phyloP scores from a whole-genome alignment of 2,329 filamentous ascomycete genomes.

The Penicillium oxalicum region DNA sequence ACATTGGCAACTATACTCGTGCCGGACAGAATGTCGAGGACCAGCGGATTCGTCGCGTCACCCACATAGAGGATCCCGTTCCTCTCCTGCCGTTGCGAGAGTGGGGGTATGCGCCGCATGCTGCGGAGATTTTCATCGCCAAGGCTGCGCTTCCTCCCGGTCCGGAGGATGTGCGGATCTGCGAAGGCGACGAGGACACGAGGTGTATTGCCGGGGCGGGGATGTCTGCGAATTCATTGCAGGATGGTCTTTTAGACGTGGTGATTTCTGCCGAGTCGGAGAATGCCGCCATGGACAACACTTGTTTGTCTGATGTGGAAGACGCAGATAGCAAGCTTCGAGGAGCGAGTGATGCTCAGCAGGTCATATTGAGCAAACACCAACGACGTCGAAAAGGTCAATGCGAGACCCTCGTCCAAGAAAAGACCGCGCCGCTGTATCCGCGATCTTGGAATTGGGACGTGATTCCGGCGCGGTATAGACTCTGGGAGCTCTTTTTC shows the following conservation, averaged over 20 bases:
- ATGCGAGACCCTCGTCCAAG: constrained; percentile 32
- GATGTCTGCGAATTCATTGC: background rate
- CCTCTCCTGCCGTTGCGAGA: constrained; percentile 78
- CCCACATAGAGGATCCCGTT: constrained; percentile 80
- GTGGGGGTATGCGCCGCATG: constrained; percentile 83
- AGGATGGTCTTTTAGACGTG: constrained; percentile 8
- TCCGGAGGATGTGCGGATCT: constrained; percentile 62
- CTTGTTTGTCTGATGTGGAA: background rate
- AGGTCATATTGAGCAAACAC: constrained; percentile 22
- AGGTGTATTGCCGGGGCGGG: constrained; percentile 62
- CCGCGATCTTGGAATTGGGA: constrained; percentile 16
- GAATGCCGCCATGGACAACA: background rate
- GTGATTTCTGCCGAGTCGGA: constrained; percentile 4
- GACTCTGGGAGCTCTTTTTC: constrained; percentile 89
- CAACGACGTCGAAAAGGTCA: background rate
- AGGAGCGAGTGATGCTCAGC: background rate
- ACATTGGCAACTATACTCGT: constrained; percentile 18
- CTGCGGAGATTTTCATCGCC: constrained; percentile 79
- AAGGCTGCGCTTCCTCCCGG: constrained; percentile 64
- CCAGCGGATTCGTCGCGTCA: constrained; percentile 56
- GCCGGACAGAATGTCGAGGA: constrained; percentile 7
- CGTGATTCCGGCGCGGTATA: constrained; percentile 50
- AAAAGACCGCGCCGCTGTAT: constrained; percentile 6
- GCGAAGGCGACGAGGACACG: constrained; percentile 64
- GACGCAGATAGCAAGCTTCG: background rate